phyloP scores from a whole-genome alignment of 257 asterid genomes.

The Salvia rosmarinus region DNA sequence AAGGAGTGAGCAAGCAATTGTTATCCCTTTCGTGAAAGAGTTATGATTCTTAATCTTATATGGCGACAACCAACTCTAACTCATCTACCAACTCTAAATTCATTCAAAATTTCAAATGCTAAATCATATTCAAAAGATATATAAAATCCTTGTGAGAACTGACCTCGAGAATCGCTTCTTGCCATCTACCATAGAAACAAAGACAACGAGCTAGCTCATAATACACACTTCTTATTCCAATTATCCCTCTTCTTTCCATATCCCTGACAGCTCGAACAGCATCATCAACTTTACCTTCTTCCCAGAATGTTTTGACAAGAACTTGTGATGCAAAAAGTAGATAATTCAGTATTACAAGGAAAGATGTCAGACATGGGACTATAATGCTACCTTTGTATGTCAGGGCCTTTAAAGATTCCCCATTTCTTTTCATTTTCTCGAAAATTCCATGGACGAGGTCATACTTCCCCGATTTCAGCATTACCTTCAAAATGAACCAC shows the following conservation, averaged over 20 bases:
- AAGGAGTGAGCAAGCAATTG: too few species aligned
- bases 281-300: conserved; percentile 81
- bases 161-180: conserved; percentile 84
- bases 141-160: conserved; percentile 31
- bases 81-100: too few species aligned
- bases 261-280: conserved; percentile 86
- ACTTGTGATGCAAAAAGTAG: conserved; percentile 50
- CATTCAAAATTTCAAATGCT: neutral
- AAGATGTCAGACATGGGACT: conserved; percentile 19
- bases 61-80: conserved; percentile 16
- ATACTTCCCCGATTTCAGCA: conserved; percentile 82
- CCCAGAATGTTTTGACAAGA: conserved; percentile 86
- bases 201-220: conserved; percentile 97
- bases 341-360: conserved; percentile 22
- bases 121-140: conserved; percentile 2
- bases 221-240: conserved; percentile 79
- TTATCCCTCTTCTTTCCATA: conserved; percentile 86
- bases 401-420: conserved; percentile 73
- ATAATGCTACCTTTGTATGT: conserved; percentile 77
- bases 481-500: conserved; percentile 65
- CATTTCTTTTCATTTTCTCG: conserved; percentile 80
- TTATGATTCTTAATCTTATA: neutral
- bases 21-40: neutral
- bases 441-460: conserved; percentile 71
- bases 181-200: conserved; percentile 85